phyloP scores from a whole-genome alignment of 2,329 filamentous ascomycete genomes.

The Claviceps spartinae region DNA sequence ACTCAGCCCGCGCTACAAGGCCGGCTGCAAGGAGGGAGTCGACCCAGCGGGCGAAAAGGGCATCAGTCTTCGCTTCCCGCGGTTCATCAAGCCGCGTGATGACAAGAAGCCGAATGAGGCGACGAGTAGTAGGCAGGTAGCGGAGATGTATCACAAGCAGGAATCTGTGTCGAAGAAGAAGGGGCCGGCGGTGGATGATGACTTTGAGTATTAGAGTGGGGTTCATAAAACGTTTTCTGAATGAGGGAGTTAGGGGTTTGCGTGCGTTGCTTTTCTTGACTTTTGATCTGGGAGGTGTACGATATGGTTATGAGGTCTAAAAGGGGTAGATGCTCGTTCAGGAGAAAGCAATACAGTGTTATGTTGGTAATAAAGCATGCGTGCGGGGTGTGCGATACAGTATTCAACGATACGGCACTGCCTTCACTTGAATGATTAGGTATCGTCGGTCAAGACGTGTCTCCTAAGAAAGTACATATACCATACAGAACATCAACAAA shows the following conservation, averaged over 20 bases:
- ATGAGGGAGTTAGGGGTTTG: neutral
- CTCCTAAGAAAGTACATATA: too few species aligned
- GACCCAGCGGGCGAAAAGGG: slow-evolving; percentile 59
- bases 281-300: neutral
- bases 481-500: too few species aligned
- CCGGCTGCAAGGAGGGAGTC: slow-evolving; percentile 71
- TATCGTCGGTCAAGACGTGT: too few species aligned
- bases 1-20: slow-evolving; percentile 82
- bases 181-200: slow-evolving; percentile 79
- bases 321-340: too few species aligned
- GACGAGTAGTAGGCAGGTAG: slow-evolving; percentile 70
- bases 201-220: slow-evolving; percentile 73
- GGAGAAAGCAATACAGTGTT: neutral
- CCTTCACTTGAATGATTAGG: too few species aligned
- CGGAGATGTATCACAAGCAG: slow-evolving; percentile 94
- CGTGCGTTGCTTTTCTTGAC: neutral
- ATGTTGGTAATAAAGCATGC: too few species aligned
- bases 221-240: neutral
- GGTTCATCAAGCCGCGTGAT: slow-evolving; percentile 82
- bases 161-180: slow-evolving; percentile 81
- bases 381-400: too few species aligned
- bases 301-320: too few species aligned
- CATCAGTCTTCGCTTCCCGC: slow-evolving; percentile 78
- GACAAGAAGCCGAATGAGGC: slow-evolving; percentile 94
- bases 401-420: too few species aligned